Conservation (phyloP, 78 protist genomes). For the Bodo saltans region DNA sequence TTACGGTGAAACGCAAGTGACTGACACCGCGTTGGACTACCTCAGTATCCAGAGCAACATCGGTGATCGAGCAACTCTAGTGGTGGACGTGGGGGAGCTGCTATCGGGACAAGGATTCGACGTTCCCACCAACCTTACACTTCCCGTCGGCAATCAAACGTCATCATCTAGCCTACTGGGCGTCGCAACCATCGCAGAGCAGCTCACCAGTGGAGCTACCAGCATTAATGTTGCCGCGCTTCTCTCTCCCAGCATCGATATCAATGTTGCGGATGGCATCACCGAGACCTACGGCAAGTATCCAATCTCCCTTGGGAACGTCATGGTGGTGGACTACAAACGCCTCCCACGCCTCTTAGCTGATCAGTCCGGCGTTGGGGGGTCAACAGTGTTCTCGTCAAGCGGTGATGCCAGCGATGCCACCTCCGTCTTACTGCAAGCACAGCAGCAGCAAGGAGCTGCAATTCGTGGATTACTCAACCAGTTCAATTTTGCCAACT, state of each 20-base stretch:
- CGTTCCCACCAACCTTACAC: background rate
- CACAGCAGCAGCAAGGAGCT: background rate
- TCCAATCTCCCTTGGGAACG: slow-evolving; percentile 63
- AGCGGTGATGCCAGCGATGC: too few relatives aligned
- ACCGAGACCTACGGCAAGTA: slow-evolving; percentile 61
- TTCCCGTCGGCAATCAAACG: background rate
- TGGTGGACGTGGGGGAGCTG: background rate
- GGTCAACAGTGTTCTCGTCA: too few relatives aligned
- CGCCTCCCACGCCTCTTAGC: background rate
- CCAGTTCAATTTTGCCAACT: background rate
- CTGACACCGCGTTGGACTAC: background rate
- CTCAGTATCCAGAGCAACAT: slow-evolving; percentile 5
- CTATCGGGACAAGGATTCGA: background rate
- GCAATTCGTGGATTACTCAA: background rate
- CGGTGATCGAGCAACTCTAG: slow-evolving; percentile 7
- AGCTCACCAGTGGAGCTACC: too few relatives aligned
- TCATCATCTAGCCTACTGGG: background rate
- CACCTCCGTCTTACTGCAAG: too few relatives aligned
- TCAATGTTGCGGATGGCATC: slow-evolving; percentile 48
- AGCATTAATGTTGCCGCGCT: background rate
- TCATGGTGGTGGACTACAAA: slow-evolving; percentile 54
- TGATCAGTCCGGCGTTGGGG: background rate
- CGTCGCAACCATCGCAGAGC: background rate
- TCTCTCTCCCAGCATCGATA: background rate
- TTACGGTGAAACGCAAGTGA: slow-evolving; percentile 11